Percentiles rank a stretch among this genome's conserved stretches.
These are phyloP conservation scores for Pleurotus cornucopiae DNA, from an alignment of 768 basidiomycete species.

Conservation along the genomic window DNA sequence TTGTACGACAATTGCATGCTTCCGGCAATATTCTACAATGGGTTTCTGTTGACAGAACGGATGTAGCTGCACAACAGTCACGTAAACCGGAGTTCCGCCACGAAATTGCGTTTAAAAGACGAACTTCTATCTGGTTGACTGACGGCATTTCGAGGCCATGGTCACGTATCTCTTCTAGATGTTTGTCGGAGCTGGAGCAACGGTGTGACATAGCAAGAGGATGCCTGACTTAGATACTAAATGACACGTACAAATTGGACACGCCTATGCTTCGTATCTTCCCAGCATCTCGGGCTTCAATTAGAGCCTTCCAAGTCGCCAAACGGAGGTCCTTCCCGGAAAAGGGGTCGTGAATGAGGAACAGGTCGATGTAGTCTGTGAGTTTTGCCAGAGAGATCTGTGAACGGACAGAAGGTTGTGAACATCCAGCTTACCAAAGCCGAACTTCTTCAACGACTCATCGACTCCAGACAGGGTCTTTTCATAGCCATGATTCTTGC, in stretches of 20 bases:
- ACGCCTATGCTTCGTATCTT: constrained; percentile 76
- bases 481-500: constrained; percentile 59
- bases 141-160: constrained; percentile 62
- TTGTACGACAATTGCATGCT: constrained; percentile 57
- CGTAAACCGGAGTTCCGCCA: too few species aligned
- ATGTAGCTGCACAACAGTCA: constrained; percentile 49
- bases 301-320: constrained; percentile 67
- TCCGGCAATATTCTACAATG: constrained; percentile 71
- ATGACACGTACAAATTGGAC: constrained; percentile 67
- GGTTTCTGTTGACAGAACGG: constrained; percentile 78
- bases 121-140: constrained; percentile 81
- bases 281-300: constrained; percentile 57
- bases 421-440: constrained; percentile 43
- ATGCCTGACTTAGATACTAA: background rate
- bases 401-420: background rate
- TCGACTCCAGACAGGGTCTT: constrained; percentile 55
- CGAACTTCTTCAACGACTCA: constrained; percentile 52
- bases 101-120: constrained; percentile 4
- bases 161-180: constrained; percentile 68
- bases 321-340: constrained; percentile 62
- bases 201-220: background rate
- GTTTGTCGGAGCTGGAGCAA: constrained; percentile 51
- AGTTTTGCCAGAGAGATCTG: background rate
- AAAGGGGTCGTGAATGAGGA: constrained; percentile 72
- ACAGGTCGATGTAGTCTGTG: constrained; percentile 62